Evolutionary conservation across 2,329 filamentous ascomycete genomes (phyloP).

Genomic region (Lojkania enalia): DNA sequence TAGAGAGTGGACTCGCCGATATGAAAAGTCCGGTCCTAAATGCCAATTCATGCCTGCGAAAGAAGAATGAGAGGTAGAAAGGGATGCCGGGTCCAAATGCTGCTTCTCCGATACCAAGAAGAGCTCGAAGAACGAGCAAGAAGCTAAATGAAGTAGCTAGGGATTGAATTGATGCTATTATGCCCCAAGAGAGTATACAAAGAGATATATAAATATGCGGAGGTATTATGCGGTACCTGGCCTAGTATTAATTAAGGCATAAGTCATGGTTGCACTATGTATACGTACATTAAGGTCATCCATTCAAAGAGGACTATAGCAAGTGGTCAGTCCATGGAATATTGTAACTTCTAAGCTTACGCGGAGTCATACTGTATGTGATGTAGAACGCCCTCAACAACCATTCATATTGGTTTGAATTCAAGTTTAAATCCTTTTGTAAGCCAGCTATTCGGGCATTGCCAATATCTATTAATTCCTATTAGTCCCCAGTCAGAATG

Average conservation of each 20-base stretch:
- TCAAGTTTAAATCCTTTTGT: conserved; percentile 57
- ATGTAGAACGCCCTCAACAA: conserved; percentile 66
- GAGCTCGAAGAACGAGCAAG: conserved; percentile 64
- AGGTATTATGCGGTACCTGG: conserved; percentile 59
- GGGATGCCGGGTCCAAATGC: conserved; percentile 66
- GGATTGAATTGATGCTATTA: conserved; percentile 73
- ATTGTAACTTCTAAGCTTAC: too few relatives aligned
- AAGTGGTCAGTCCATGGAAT: too few relatives aligned
- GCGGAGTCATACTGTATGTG: too few relatives aligned
- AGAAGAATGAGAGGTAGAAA: conserved; percentile 68
- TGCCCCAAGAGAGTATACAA: conserved; percentile 77
- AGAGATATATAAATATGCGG: conserved; percentile 64
- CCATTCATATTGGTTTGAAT: conserved; percentile 62
- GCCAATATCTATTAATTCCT: conserved; percentile 54
- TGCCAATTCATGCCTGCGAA: conserved; percentile 71
- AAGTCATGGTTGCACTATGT: background rate
- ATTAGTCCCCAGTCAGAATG: background rate
- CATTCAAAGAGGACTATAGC: conserved; percentile 67
- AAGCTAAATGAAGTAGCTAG: conserved; percentile 51
- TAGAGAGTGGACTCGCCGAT: conserved; percentile 67
- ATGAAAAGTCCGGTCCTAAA: conserved; percentile 86
- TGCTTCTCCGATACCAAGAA: conserved; percentile 62
- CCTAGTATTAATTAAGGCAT: background rate
- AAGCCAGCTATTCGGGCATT: conserved; percentile 66
- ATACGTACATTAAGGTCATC: conserved; percentile 62